Evolutionary conservation across 1,139 yeast genomes (phyloP).

Genomic region (Yamadazyma triangularis): DNA sequence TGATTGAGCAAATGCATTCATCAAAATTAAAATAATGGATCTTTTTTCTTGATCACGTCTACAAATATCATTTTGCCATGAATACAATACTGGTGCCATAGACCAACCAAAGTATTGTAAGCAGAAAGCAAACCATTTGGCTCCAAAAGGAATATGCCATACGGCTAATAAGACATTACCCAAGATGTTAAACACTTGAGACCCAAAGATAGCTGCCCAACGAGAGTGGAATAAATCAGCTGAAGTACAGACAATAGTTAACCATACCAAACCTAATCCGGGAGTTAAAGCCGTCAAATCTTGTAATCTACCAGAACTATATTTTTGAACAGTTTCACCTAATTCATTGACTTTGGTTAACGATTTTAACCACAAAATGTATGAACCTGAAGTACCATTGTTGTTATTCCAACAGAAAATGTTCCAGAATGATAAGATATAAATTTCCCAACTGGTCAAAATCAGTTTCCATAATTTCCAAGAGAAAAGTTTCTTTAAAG

Average conservation of each 20-base stretch:
- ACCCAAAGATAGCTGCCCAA: conserved; percentile 21
- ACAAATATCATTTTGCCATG: conserved; percentile 18
- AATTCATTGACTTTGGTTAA: conserved; percentile 17
- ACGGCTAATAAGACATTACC: conserved; percentile 31
- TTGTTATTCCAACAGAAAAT: conserved; percentile 27
- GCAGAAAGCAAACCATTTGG: conserved; percentile 33
- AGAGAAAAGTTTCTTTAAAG: no score
- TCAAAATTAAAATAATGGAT: conserved; percentile 22
- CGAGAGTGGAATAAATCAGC: conserved; percentile 25
- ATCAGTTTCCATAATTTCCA: conserved; percentile 19
- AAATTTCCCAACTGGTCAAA: conserved; percentile 22
- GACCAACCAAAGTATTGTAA: conserved; percentile 17
- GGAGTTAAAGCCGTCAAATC: conserved; percentile 43
- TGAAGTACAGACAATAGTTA: conserved; percentile 31
- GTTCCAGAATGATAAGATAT: conserved; percentile 17
- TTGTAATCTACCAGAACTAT: conserved; percentile 34
- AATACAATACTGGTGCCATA: conserved; percentile 21
- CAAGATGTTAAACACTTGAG: conserved; percentile 24
- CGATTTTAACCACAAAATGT: conserved; percentile 46
- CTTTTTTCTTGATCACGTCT: conserved; percentile 20
- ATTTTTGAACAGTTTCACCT: conserved; percentile 25
- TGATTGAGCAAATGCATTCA: conserved; percentile 23
- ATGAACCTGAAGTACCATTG: conserved; percentile 43
- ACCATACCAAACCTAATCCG: conserved; percentile 47
- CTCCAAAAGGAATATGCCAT: conserved; percentile 35